Evolutionary conservation across 1,284 basidiomycete genomes (phyloP).

Genomic region (Ceratobasidium sp.): DNA sequence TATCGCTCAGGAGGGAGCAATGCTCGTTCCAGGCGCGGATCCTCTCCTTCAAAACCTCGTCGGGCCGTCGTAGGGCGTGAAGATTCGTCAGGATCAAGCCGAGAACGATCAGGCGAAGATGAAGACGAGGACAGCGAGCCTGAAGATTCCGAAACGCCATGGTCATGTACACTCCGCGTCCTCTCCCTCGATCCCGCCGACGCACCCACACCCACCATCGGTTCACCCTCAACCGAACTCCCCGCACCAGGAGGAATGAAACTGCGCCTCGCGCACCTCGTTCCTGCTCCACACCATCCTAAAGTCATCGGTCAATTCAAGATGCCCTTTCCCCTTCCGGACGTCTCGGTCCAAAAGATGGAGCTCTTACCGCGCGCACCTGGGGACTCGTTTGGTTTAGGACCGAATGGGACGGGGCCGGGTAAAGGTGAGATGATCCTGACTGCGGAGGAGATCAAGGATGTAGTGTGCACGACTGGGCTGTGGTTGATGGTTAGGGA

Average conservation of each 20-base stretch:
- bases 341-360: slow-evolving; percentile 66
- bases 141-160: slow-evolving; percentile 95
- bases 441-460: slow-evolving; percentile 93
- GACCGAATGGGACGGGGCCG: slow-evolving; percentile 47
- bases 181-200: slow-evolving; percentile 50
- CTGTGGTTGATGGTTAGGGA: slow-evolving; percentile 95
- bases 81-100: slow-evolving; percentile 22
- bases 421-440: slow-evolving; percentile 60
- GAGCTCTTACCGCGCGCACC: slow-evolving; percentile 15
- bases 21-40: background rate
- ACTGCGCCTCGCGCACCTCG: slow-evolving; percentile 74
- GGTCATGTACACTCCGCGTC: slow-evolving; percentile 80
- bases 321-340: slow-evolving; percentile 85
- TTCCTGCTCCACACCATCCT: slow-evolving; percentile 95
- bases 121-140: slow-evolving; percentile 81
- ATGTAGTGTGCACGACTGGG: slow-evolving; percentile 86
- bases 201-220: background rate
- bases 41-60: background rate
- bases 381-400: slow-evolving; percentile 37
- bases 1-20: background rate
- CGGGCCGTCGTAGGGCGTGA: background rate
- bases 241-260: slow-evolving; percentile 57
- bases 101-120: slow-evolving; percentile 48
- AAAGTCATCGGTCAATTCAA: slow-evolving; percentile 92
- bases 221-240: background rate